phyloP scores from a whole-genome alignment of 2,329 filamentous ascomycete genomes.

The Pseudogymnoascus sp. region DNA sequence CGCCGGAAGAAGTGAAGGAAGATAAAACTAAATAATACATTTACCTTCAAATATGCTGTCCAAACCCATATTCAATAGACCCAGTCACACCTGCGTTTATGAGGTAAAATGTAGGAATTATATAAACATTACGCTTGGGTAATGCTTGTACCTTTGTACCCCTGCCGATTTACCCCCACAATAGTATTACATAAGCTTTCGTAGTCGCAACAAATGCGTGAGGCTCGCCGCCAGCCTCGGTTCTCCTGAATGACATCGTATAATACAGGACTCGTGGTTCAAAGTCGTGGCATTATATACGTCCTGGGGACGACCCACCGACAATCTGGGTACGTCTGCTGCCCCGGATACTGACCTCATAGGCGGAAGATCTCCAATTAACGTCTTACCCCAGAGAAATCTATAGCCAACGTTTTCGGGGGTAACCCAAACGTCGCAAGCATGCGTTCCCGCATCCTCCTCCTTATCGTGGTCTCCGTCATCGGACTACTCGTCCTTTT shows the following conservation, averaged over 20 bases:
- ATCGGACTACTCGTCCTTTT: neutral
- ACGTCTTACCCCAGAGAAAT: neutral
- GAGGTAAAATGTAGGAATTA: neutral
- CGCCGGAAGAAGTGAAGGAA: constrained; percentile 1
- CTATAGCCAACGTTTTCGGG: neutral
- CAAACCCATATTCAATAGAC: neutral
- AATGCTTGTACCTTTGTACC: neutral
- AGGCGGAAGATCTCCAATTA: neutral
- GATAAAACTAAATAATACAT: constrained; percentile 9
- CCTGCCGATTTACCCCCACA: neutral
- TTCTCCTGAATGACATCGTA: constrained; percentile 1
- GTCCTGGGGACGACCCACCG: neutral
- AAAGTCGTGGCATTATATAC: neutral
- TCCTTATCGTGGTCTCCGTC: neutral
- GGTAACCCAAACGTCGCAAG: neutral
- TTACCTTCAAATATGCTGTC: neutral
- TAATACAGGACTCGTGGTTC: neutral
- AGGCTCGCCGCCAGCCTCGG: neutral
- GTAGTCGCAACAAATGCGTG: neutral
- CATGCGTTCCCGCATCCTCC: neutral
- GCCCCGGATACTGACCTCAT: neutral
- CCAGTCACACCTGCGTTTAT: neutral
- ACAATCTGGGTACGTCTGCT: neutral
- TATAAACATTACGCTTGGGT: neutral
- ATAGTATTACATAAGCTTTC: neutral